These are phyloP conservation scores for Chaetomium strumarium DNA, from an alignment of 2,329 filamentous ascomycete species.

Conservation along the genomic window DNA sequence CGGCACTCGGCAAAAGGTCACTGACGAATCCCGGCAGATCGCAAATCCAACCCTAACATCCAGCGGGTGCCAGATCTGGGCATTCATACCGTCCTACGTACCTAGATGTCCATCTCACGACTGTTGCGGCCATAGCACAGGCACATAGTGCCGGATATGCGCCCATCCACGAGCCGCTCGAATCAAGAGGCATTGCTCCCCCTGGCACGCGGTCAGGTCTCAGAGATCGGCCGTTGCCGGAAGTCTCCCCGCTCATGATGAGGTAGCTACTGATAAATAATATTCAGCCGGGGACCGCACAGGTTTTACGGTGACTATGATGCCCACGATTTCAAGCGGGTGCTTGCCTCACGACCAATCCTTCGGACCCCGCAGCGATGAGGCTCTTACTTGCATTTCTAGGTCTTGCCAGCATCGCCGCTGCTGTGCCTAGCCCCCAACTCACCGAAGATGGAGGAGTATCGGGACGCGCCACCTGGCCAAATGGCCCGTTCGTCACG, in stretches of 20 bases:
- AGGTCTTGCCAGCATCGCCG: constrained; percentile 15
- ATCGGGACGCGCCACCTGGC: constrained; percentile 29
- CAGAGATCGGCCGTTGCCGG: no score
- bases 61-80: no score
- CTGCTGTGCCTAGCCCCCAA: constrained; percentile 8
- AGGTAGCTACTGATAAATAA: no score
- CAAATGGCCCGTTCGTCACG: constrained; percentile 38
- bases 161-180: neutral
- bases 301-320: no score
- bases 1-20: no score
- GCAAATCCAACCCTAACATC: no score
- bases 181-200: neutral
- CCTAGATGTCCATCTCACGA: neutral
- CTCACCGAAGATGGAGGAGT: neutral
- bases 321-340: no score
- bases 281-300: no score
- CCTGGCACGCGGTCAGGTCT: no score
- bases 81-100: no score
- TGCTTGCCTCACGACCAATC: neutral
- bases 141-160: neutral
- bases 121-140: neutral
- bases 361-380: constrained; percentile 11
- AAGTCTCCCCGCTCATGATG: no score
- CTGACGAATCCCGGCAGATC: neutral
- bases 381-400: constrained; percentile 18